Base-by-base conservation (phyloP, 177 flowering plant genomes). In the Telopea speciosissima region DNA sequence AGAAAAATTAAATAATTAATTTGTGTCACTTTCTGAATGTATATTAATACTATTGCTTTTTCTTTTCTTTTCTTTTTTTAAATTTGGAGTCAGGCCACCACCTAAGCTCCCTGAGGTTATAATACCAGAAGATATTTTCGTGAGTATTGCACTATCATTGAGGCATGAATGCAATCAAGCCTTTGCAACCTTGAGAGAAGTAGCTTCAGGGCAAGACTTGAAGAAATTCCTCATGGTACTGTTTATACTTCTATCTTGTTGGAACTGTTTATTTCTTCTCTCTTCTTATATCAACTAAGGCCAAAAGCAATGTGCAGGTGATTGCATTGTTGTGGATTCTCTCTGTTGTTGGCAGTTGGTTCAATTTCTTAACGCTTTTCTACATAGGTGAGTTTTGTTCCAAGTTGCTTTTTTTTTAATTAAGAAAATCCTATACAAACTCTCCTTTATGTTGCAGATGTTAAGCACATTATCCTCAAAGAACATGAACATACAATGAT, bases 281-380 rank as follows among this genome's bases (percentile, higher is more conserved):
- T 49, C 54, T 12, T 49, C 1, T 12, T 49, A 3, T 31, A 24
- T 45, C 1, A 31, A 44, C 24, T 67, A 6, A 13, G 5, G 52
- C 63, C 11, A 26, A 33, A 33, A 60, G 8, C 24, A 24, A 49
- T 12, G 36, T 73, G 70, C 89, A 93, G 98, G 85, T 85, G 63
- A 81, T 89, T 62, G 85, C 83, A 49, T 84, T 72, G 23, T 75
- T 93, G 76, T 93, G 98, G 97, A 71, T 89, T 68, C 67, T 88
- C 40, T 91, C 98, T 9, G 70, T 87, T 26, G 81, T 90, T 60
- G 92, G 98, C 25, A 81, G 83, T 68, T 93, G 91, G 81, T 89
- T 85, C 89, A 87, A 83, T 72, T 93, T 91, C 86, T 80, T 93
- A 83, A 93, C 98, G 42, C 76, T 93, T 67, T 74, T 89, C 66